Evolutionary conservation across 2,329 filamentous ascomycete species (phyloP).

Genomic region (Ophioceras dolichostomum): DNA sequence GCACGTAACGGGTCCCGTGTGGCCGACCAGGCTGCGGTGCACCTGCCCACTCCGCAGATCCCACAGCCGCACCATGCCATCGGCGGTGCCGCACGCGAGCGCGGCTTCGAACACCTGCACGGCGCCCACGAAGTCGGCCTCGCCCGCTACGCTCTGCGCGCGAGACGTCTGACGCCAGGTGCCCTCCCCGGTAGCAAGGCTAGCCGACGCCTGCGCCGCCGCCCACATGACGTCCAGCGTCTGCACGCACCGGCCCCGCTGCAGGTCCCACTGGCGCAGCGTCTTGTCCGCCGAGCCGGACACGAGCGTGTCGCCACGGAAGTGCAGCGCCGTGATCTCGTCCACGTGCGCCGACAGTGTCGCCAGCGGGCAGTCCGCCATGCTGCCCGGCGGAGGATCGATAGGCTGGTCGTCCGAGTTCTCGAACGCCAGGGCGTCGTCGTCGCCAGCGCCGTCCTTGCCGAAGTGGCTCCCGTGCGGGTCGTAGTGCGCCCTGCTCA

Average conservation of each 20-base stretch:
- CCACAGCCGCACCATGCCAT: conserved; percentile 95
- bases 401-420: conserved; percentile 55
- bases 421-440: conserved; percentile 59
- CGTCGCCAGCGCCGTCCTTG: conserved; percentile 46
- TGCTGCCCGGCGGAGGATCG: conserved; percentile 65
- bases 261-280: conserved; percentile 91
- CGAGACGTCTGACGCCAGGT: conserved; percentile 65
- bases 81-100: conserved; percentile 88
- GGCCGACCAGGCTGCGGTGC: conserved; percentile 88
- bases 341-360: conserved; percentile 83
- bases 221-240: conserved; percentile 98
- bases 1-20: conserved; percentile 88
- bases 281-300: conserved; percentile 98
- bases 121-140: conserved; percentile 90
- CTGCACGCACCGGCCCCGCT: conserved; percentile 94
- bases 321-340: conserved; percentile 88
- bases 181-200: conserved; percentile 46
- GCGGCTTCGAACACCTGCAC: conserved; percentile 94
- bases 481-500: conserved; percentile 78
- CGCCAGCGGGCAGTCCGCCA: conserved; percentile 82
- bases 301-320: conserved; percentile 77
- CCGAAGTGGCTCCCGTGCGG: conserved; percentile 35
- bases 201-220: conserved; percentile 74
- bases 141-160: conserved; percentile 54
- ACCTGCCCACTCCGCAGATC: conserved; percentile 94